phyloP scores from a whole-genome alignment of 169 alveolate genomes.

The Plasmodium reichenowi region DNA sequence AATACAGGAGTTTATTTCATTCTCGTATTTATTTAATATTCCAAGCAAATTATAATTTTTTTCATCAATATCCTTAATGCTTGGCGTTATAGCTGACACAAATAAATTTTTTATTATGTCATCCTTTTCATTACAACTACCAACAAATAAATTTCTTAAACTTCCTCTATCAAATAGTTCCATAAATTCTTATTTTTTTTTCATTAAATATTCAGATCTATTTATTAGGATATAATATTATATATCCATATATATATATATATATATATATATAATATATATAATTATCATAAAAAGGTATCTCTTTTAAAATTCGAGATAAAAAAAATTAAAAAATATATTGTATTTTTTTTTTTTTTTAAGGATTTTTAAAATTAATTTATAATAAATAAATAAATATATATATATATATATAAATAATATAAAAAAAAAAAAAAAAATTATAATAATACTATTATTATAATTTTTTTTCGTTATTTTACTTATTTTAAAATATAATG shows the following conservation, averaged over 20 bases:
- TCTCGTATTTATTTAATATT: slow-evolving; percentile 54
- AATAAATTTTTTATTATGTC: slow-evolving; percentile 52
- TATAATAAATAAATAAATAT: too few relatives aligned
- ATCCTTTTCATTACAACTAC: slow-evolving; percentile 34
- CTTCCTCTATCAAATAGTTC: slow-evolving; percentile 37
- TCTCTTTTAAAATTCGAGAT: neutral
- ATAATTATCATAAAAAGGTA: neutral
- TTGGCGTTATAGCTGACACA: slow-evolving; percentile 30
- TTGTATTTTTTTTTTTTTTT: too few relatives aligned
- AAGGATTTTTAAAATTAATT: too few relatives aligned
- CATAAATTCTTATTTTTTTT: slow-evolving; percentile 24
- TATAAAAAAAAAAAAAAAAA: too few relatives aligned
- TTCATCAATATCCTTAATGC: slow-evolving; percentile 69
- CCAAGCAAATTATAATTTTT: slow-evolving; percentile 51
- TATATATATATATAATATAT: neutral
- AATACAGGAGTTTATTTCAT: slow-evolving; percentile 66
- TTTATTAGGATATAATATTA: neutral
- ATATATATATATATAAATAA: too few relatives aligned
- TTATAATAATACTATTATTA: too few relatives aligned
- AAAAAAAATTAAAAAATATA: too few relatives aligned
- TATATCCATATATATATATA: neutral
- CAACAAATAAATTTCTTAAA: slow-evolving; percentile 32
- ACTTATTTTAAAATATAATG: too few relatives aligned
- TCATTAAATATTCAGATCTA: neutral
- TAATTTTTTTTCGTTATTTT: too few relatives aligned